Percentiles rank a stretch among this genome's conserved stretches.
Evolutionary conservation across 306 rosid genomes (phyloP).

Genomic region (Mimosa pudica): DNA sequence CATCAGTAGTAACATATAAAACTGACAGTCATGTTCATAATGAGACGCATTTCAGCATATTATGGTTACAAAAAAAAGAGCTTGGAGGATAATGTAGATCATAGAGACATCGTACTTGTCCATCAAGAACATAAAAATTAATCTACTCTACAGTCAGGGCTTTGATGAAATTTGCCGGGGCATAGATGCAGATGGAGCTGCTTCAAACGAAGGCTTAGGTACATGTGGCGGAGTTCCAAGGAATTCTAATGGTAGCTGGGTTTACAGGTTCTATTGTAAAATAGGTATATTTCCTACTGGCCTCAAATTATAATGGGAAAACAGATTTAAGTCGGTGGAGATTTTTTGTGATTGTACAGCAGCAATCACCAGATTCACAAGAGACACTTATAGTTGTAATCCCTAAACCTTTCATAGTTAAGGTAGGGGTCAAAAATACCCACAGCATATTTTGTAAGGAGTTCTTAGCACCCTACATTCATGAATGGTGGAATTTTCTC

Average conservation of each 20-base stretch:
- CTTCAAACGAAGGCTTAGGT: not conserved
- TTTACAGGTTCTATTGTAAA: not conserved
- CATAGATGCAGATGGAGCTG: not conserved
- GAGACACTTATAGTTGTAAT: not conserved
- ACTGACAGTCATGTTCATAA: not conserved
- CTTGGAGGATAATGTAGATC: not conserved
- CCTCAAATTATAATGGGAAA: not conserved
- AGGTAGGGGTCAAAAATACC: not conserved
- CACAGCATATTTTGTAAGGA: not conserved
- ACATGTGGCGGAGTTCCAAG: not conserved
- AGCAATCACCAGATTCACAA: not conserved
- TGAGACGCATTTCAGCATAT: not conserved
- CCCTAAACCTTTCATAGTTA: not conserved
- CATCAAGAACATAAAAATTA: conserved; percentile 4
- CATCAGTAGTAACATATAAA: not conserved
- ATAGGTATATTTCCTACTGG: not conserved
- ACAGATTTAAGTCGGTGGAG: too few relatives aligned
- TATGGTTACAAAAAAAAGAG: not conserved
- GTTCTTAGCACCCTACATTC: not conserved
- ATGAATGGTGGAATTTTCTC: not conserved
- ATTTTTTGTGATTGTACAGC: not conserved
- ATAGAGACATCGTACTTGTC: not conserved
- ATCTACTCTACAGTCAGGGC: not conserved
- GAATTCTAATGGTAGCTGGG: not conserved
- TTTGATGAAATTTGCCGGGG: not conserved